phyloP scores from a whole-genome alignment of 345 rosid genomes.

The Barbarea vulgaris region DNA sequence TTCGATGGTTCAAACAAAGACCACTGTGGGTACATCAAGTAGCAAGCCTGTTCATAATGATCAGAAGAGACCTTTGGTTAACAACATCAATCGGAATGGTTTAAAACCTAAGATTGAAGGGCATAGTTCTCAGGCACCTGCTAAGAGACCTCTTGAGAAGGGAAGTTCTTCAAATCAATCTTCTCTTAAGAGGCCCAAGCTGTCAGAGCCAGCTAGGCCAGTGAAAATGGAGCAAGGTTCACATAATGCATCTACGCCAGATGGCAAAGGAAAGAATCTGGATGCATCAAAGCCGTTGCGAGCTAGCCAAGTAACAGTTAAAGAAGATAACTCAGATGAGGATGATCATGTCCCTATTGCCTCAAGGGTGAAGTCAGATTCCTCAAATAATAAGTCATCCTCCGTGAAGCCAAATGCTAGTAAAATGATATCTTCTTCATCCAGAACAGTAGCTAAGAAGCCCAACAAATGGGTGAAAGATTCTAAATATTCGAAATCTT shows the following conservation, averaged over 20 bases:
- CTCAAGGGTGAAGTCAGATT: conserved; percentile 58
- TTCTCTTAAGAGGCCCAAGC: conserved; percentile 70
- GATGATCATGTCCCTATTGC: conserved; percentile 81
- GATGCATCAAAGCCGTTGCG: conserved; percentile 29
- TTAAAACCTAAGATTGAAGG: conserved; percentile 48
- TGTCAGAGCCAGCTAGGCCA: conserved; percentile 42
- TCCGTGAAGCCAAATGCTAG: conserved; percentile 52
- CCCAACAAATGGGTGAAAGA: conserved; percentile 57
- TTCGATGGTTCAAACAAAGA: conserved; percentile 24
- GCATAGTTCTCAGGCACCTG: conserved; percentile 37
- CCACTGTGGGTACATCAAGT: conserved; percentile 31
- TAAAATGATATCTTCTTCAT: conserved; percentile 50
- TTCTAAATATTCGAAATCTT: conserved; percentile 71
- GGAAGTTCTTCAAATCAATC: conserved; percentile 53
- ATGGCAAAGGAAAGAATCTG: conserved; percentile 34
- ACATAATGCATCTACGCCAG: conserved; percentile 38
- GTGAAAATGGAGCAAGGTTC: conserved; percentile 38
- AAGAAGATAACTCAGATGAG: conserved; percentile 55
- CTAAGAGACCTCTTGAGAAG: conserved; percentile 81
- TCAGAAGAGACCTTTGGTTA: conserved; percentile 54
- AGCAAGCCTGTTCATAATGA: conserved; percentile 35
- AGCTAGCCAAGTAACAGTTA: conserved; percentile 31
- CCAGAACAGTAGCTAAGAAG: conserved; percentile 45
- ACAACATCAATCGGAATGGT: conserved; percentile 62
- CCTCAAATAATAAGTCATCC: conserved; percentile 52